Evolutionary conservation across 371 early-diverging fungal species (phyloP).

Genomic region (Apophysomyces variabilis): DNA sequence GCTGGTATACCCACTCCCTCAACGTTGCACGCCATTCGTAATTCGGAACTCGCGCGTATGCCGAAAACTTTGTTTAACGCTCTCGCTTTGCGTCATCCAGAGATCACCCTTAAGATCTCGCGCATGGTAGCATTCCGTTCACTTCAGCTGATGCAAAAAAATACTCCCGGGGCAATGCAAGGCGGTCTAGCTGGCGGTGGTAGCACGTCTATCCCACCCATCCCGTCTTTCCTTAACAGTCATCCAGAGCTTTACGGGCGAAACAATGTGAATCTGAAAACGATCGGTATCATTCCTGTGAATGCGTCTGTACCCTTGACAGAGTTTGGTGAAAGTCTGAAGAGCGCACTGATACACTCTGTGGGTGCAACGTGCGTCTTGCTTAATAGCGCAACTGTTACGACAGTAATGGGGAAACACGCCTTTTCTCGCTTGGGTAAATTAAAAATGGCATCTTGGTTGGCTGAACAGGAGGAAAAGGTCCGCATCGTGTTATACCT

Average conservation of each 20-base stretch:
- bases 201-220: slow-evolving; percentile 13
- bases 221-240: slow-evolving; percentile 10
- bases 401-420: slow-evolving; percentile 85
- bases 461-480: slow-evolving; percentile 92
- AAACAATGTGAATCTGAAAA: slow-evolving; percentile 91
- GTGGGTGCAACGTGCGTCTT: slow-evolving; percentile 78
- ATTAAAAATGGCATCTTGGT: slow-evolving; percentile 89
- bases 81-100: slow-evolving; percentile 86
- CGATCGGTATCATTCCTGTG: slow-evolving; percentile 92
- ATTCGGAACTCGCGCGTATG: slow-evolving; percentile 94
- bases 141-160: slow-evolving; percentile 47
- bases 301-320: slow-evolving; percentile 80
- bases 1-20: slow-evolving; percentile 77
- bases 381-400: slow-evolving; percentile 81
- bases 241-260: slow-evolving; percentile 60
- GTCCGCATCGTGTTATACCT: slow-evolving; percentile 89
- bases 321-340: slow-evolving; percentile 87
- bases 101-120: slow-evolving; percentile 90
- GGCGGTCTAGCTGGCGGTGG: not conserved
- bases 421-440: slow-evolving; percentile 91
- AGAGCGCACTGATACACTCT: slow-evolving; percentile 69
- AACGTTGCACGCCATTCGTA: slow-evolving; percentile 97
- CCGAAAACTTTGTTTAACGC: slow-evolving; percentile 94
- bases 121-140: slow-evolving; percentile 88
- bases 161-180: slow-evolving; percentile 23